Percentiles rank a stretch among this genome's conserved stretches.
phyloP scores from a whole-genome alignment of 2,329 filamentous ascomycete species.

The Nemania sp. region DNA sequence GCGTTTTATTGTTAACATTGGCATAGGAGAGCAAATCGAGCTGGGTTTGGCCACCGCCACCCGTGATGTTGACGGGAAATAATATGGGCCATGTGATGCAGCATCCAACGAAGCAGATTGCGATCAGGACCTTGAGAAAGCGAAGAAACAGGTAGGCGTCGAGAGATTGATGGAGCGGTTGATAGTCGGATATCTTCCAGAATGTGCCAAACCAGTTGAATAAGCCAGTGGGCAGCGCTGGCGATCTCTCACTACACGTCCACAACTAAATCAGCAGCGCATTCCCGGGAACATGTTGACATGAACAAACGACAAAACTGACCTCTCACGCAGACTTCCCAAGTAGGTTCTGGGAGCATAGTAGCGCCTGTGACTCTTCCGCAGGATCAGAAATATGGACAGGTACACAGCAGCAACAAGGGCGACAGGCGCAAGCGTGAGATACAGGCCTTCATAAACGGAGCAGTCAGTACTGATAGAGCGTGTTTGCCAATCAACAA shows the following conservation, averaged over 20 bases:
- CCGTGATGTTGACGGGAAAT: constrained; percentile 85
- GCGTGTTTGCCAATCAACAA: neutral
- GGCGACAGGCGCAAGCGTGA: constrained; percentile 48
- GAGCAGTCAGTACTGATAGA: constrained; percentile 22
- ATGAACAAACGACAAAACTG: neutral
- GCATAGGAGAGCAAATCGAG: constrained; percentile 80
- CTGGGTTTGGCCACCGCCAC: constrained; percentile 65
- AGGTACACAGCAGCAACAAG: constrained; percentile 48
- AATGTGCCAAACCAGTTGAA: constrained; percentile 72
- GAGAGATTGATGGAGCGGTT: constrained; percentile 85
- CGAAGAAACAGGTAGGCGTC: constrained; percentile 91
- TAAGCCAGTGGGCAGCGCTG: constrained; percentile 61
- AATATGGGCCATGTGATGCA: constrained; percentile 86
- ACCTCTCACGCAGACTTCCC: constrained; percentile 51
- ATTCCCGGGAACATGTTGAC: too few relatives aligned
- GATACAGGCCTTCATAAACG: constrained; percentile 44
- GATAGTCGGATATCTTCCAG: constrained; percentile 72
- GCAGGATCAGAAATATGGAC: constrained; percentile 50
- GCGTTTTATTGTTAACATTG: constrained; percentile 65
- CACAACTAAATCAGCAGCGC: constrained; percentile 13
- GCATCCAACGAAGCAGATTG: constrained; percentile 82
- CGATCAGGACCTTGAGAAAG: constrained; percentile 76
- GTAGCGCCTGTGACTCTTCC: constrained; percentile 51
- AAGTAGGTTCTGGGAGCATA: constrained; percentile 58
- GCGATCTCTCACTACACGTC: constrained; percentile 58